Evolutionary conservation across 192 early-diverging fungal genomes (phyloP).

Genomic region (Spizellomyces punctatus): DNA sequence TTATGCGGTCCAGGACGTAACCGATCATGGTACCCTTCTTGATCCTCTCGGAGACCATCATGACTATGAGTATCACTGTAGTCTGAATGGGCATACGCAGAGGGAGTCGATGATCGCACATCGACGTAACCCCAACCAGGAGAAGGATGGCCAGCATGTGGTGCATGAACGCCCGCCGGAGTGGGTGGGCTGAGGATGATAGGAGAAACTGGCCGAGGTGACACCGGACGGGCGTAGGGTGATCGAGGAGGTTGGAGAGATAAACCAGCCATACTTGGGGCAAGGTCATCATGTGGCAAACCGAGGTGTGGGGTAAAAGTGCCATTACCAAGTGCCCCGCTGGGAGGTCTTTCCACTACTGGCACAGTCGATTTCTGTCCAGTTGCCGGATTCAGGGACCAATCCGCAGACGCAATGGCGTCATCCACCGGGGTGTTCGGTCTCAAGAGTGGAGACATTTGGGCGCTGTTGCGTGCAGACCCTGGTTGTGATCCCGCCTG

Average conservation of each 20-base stretch:
- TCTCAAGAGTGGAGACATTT: constrained; percentile 34
- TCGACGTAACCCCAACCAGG: constrained; percentile 47
- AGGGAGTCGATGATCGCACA: constrained; percentile 39
- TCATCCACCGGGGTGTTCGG: constrained; percentile 51
- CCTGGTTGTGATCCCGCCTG: background rate
- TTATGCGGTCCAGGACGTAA: constrained; percentile 48
- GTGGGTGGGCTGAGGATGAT: constrained; percentile 37
- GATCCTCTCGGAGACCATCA: constrained; percentile 38
- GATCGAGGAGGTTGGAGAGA: constrained; percentile 28
- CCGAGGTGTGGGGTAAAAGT: constrained; percentile 15
- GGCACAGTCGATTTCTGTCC: background rate
- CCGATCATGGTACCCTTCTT: constrained; percentile 26
- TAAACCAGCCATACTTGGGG: background rate
- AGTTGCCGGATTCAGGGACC: constrained; percentile 35
- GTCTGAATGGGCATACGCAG: constrained; percentile 39
- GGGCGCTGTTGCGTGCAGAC: constrained; percentile 19
- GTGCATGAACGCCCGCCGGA: constrained; percentile 3
- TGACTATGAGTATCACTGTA: constrained; percentile 40
- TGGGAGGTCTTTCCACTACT: constrained; percentile 10
- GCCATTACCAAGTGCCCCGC: constrained; percentile 23
- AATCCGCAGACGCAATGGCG: constrained; percentile 48
- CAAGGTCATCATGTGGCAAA: constrained; percentile 1
- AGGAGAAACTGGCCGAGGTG: constrained; percentile 38
- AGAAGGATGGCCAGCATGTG: constrained; percentile 35
- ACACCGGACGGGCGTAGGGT: constrained; percentile 23